Evolutionary conservation across 202 grass and related monocot species (phyloP), one percentile per base, ranked within the genome.

Genomic region (Setaria italica): DNA sequence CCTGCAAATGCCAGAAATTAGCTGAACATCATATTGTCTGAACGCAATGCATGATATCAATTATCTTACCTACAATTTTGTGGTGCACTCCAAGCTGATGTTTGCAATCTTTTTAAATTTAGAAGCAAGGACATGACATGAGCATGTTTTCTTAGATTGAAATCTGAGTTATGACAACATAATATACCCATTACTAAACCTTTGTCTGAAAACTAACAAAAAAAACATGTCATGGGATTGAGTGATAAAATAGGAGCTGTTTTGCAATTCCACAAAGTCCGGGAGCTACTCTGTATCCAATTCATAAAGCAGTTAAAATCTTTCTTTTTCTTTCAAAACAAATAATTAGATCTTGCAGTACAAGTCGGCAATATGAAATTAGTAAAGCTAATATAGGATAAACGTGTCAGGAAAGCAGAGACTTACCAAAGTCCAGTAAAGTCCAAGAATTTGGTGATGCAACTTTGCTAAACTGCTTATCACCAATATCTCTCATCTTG

Each of bases 381-480:
- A 85, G 76, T 17, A 78, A 67, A 70, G 25, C 33, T 81, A 62
- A 72, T 69, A 72, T 7, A 56, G 34, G 76, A 46, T 41, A 74
- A 64, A 85, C 3, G 42, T 13, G 16, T 5, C 21, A 59, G 11
- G 19, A 48, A 64, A 64, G 45, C 59, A 67, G 5, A 84, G 34
- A 90, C 87, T 90, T 74, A 81, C 97, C 97, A 25, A 97, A 99
- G 85, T 99, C 97, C 5, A 97, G 80, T 29, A 99, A 88, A 15
- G 97, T 97, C 94, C 97, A 99, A 76, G 97, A 92, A 50, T 99
- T 99, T 3, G 92, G 92, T 56, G 90, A 92, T 62, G 91, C 92
- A 84, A 92, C 83, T 92, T 82, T 91, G 85, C 87, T 87, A 19
- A 99, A 99, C 78, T 99, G 85, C 82, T 93, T 71, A 85, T 99